Conservation (phyloP, 2,329 filamentous ascomycete species). For the Diaporthe vexans region DNA sequence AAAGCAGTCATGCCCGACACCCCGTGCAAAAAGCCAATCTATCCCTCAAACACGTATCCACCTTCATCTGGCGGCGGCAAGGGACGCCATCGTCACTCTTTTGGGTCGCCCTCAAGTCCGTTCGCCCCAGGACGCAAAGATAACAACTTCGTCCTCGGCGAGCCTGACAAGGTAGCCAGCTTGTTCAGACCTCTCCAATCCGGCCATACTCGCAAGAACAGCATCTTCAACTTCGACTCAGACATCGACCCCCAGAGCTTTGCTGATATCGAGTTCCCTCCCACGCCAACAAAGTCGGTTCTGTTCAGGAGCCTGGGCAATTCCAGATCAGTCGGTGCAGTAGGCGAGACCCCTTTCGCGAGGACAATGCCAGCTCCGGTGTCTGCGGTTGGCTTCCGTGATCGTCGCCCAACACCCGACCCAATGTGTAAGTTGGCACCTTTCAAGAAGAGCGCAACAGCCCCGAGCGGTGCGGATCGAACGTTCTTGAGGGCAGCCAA, state of each 20-base stretch:
- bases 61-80: conserved; percentile 70
- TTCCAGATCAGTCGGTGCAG: conserved; percentile 38
- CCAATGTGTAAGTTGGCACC: conserved; percentile 60
- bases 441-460: conserved; percentile 48
- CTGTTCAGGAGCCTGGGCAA: conserved; percentile 54
- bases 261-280: conserved; percentile 82
- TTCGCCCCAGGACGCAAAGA: conserved; percentile 58
- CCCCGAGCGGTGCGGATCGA: conserved; percentile 46
- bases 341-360: conserved; percentile 44
- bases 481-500: conserved; percentile 45
- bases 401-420: conserved; percentile 46
- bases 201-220: conserved; percentile 68
- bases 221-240: conserved; percentile 85
- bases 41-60: conserved; percentile 77
- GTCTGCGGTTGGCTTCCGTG: conserved; percentile 54
- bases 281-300: conserved; percentile 87
- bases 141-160: conserved; percentile 68
- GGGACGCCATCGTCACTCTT: conserved; percentile 77
- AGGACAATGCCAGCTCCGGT: conserved; percentile 53
- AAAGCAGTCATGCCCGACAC: conserved; percentile 89
- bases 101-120: conserved; percentile 85
- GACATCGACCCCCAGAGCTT: conserved; percentile 64
- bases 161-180: conserved; percentile 72
- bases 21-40: conserved; percentile 89
- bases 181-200: conserved; percentile 74